Percentiles rank a stretch among this genome's conserved stretches.
Conservation (phyloP, 352 stramenopile genomes). For the Pythium folliculosum region DNA sequence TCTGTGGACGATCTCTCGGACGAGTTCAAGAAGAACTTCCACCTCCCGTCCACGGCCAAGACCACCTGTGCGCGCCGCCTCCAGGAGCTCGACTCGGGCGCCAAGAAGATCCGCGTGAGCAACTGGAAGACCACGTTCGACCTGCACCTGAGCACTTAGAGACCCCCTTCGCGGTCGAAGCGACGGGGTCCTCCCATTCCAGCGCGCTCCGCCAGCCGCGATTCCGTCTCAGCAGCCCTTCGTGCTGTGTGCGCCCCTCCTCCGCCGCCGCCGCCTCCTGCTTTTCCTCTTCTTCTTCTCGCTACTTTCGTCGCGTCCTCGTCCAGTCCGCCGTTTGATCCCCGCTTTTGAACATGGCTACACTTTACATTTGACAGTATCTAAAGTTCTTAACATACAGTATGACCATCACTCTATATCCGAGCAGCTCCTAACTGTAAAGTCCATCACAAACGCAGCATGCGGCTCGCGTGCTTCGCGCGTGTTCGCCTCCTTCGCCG, state of each 20-base stretch:
- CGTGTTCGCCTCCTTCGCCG: not conserved
- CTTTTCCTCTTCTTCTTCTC: too few relatives aligned
- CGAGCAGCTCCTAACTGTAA: not conserved
- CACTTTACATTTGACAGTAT: not conserved
- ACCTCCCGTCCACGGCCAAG: constrained; percentile 28
- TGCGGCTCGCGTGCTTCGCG: not conserved
- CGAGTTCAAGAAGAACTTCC: constrained; percentile 41
- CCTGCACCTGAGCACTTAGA: constrained; percentile 13
- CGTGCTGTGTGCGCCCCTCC: too few relatives aligned
- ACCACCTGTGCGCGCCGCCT: constrained; percentile 45
- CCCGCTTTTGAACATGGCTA: constrained; percentile 2
- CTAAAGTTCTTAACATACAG: not conserved
- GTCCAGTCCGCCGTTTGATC: too few relatives aligned
- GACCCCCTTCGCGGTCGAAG: not conserved
- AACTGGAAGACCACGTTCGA: constrained; percentile 30
- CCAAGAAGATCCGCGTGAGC: constrained; percentile 25
- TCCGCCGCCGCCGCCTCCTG: too few relatives aligned
- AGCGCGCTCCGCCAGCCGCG: too few relatives aligned
- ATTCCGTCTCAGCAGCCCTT: too few relatives aligned
- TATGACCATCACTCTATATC: not conserved
- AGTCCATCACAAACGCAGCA: not conserved
- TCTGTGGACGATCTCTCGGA: constrained; percentile 45
- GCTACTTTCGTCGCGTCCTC: not conserved
- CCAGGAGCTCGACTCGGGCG: constrained; percentile 18
- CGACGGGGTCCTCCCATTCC: too few relatives aligned